These are phyloP conservation scores for Xylariaceae sp. DNA, from an alignment of 2,329 filamentous ascomycete genomes.

Conservation along the genomic window DNA sequence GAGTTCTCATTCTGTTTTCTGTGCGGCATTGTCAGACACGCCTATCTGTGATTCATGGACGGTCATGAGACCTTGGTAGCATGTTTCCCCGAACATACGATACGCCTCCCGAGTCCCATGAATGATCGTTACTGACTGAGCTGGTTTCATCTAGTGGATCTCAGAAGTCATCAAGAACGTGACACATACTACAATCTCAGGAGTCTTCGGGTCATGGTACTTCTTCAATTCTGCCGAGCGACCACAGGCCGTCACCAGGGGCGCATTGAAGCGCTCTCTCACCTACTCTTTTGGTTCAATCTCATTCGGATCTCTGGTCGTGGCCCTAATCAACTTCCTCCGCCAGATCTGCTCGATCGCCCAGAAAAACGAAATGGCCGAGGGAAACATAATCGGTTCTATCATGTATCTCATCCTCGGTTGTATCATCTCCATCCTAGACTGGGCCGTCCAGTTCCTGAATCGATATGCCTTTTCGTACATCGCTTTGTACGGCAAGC, in stretches of 20 bases:
- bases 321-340: constrained; percentile 81
- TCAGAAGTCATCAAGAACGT: constrained; percentile 92
- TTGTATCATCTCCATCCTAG: constrained; percentile 69
- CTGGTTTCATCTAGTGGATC: constrained; percentile 51
- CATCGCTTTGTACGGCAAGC: constrained; percentile 86
- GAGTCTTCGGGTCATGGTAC: constrained; percentile 92
- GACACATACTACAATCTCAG: constrained; percentile 80
- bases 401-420: constrained; percentile 70
- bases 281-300: constrained; percentile 94
- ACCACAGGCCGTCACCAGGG: constrained; percentile 72
- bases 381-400: constrained; percentile 60
- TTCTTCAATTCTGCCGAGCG: constrained; percentile 72
- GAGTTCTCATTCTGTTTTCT: neutral
- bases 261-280: constrained; percentile 73
- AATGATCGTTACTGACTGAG: constrained; percentile 2
- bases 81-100: no score
- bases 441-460: constrained; percentile 84
- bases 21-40: neutral
- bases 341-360: constrained; percentile 79
- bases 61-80: neutral
- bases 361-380: constrained; percentile 55
- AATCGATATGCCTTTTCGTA: constrained; percentile 92
- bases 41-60: neutral
- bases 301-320: constrained; percentile 75
- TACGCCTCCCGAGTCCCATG: no score